Evolutionary conservation across 345 rosid species (phyloP).

Genomic region (Trapa bicornis): DNA sequence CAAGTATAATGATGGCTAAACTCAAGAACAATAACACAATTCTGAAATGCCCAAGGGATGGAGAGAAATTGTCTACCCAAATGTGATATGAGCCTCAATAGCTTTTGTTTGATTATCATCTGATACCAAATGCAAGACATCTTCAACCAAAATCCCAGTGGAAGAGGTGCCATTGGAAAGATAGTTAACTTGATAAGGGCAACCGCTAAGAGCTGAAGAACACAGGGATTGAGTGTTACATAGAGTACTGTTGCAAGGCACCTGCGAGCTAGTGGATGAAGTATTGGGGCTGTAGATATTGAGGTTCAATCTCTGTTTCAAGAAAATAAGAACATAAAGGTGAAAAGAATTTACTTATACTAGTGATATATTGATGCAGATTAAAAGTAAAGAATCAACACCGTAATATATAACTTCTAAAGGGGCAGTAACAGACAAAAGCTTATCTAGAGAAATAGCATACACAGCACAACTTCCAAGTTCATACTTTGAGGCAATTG

Average conservation of each 20-base stretch:
- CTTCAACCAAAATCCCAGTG: conserved; percentile 58
- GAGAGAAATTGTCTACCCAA: conserved; percentile 41
- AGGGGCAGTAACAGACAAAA: no score
- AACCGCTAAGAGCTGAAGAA: conserved; percentile 33
- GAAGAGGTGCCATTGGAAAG: conserved; percentile 66
- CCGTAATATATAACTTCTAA: no score
- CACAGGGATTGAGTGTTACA: conserved; percentile 37
- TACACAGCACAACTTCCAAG: neutral
- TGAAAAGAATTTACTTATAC: neutral
- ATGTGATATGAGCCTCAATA: conserved; percentile 34
- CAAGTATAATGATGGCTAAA: neutral
- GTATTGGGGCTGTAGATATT: conserved; percentile 63
- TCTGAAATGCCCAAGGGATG: neutral
- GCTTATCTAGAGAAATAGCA: no score
- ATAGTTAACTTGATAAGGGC: conserved; percentile 54
- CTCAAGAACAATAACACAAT: neutral
- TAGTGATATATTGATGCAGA: no score
- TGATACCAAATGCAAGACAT: conserved; percentile 47
- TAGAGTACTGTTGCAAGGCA: conserved; percentile 45
- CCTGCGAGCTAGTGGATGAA: conserved; percentile 50
- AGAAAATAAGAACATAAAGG: neutral
- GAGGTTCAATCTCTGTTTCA: conserved; percentile 30
- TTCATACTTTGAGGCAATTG: neutral
- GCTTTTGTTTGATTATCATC: conserved; percentile 25
- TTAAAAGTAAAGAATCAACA: no score